Evolutionary conservation across 306 rosid genomes (phyloP), one percentile per base, ranked within the genome.

Genomic region (Mucuna pruriens): DNA sequence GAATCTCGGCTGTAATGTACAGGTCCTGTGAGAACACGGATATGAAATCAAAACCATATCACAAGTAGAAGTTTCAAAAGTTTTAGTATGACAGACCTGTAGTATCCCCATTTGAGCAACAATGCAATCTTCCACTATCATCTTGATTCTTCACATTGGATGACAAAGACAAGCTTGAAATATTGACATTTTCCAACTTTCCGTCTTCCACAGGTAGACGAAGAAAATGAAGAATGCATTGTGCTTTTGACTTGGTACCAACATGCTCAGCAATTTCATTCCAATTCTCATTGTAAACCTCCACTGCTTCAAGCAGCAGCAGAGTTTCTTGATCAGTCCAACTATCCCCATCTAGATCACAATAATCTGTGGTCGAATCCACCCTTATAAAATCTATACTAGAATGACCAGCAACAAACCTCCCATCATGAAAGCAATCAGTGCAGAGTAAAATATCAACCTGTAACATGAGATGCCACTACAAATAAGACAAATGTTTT

Each of bases 221-320:
- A 22, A 61, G 68, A 29, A 61, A 61, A 61, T 61, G 68, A 61
- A 61, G 68, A 61, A 61, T 61, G 68, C 68, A 61, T 29, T 61
- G 68, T 2, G 68, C 68, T 61, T 61, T 61, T 1, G 68, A 29
- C 68, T 61, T 61, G 40, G 68, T 61, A 29, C 68, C 68, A 61
- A 61, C 68, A 61, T 61, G 68, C 40, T 61, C 68, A 15, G 68
- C 40, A 29, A 61, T 61, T 29, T 61, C 68, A 60, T 58, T 58
- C 65, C 65, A 58, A 25, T 58, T 58, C 8, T 58, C 65, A 58
- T 25, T 58, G 65, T 58, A 58, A 25, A 58, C 17, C 38, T 58
- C 65, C 36, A 58, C 38, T 25, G 65, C 65, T 25, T 58, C 65
- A 12, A 58, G 65, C 36, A 58, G 36, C 65, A 58, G 34, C 7